A percentile compares a stretch with the other conserved stretches of the same genome.
phyloP scores from a whole-genome alignment of 106 monocot genomes.

The Dendrobium catenatum region DNA sequence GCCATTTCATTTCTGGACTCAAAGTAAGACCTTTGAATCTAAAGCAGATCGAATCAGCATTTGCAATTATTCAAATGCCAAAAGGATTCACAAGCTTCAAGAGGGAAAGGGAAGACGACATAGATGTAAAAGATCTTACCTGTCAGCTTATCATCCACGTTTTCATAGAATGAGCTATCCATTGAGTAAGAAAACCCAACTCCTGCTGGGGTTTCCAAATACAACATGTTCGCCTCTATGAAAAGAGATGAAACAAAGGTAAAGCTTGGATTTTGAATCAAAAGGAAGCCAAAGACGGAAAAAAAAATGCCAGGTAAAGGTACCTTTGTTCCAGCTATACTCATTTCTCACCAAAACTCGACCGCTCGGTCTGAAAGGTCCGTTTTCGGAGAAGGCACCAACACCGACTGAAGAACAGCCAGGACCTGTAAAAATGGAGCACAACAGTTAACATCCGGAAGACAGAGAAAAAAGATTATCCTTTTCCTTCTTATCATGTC shows the following conservation, averaged over 20 bases:
- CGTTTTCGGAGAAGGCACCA: slow-evolving; percentile 99
- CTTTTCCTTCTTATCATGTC: background rate
- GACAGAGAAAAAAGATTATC: background rate
- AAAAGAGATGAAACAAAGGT: background rate
- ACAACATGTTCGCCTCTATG: slow-evolving; percentile 25
- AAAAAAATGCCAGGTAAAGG: background rate
- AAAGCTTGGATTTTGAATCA: slow-evolving; percentile 3
- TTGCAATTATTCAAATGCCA: background rate
- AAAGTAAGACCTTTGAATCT: slow-evolving; percentile 11
- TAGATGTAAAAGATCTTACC: slow-evolving; percentile 6
- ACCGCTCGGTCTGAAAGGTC: slow-evolving; percentile 90
- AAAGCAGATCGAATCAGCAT: background rate
- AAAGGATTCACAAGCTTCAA: background rate
- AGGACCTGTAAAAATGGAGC: slow-evolving; percentile 51
- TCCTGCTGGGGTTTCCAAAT: slow-evolving; percentile 30
- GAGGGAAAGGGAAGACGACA: background rate
- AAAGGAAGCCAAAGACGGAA: slow-evolving; percentile 1
- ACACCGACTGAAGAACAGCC: slow-evolving; percentile 97
- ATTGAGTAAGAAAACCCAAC: slow-evolving; percentile 28
- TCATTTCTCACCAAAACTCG: slow-evolving; percentile 66
- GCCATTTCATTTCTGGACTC: background rate
- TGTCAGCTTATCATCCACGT: slow-evolving; percentile 18
- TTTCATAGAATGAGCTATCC: slow-evolving; percentile 16
- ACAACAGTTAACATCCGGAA: background rate
- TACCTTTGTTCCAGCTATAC: slow-evolving; percentile 99